These are phyloP conservation scores for Penicillium argentinense DNA, from an alignment of 495 filamentous ascomycete species.

Conservation along the genomic window DNA sequence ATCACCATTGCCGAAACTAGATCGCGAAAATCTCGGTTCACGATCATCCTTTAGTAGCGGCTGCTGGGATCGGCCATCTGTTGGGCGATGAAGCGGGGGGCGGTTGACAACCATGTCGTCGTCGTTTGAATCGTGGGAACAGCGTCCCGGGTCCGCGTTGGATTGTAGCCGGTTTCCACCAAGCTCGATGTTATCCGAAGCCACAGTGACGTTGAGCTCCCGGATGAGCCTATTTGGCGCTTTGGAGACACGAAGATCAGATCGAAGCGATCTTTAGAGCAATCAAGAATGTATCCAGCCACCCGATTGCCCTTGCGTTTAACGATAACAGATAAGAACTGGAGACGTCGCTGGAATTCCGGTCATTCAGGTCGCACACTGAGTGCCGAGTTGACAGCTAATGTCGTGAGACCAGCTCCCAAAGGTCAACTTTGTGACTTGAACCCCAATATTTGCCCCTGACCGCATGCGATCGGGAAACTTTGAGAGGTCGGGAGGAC, in stretches of 20 bases:
- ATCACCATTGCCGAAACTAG: conserved; percentile 36
- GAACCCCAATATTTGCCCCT: background rate
- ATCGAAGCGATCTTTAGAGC: background rate
- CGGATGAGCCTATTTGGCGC: background rate
- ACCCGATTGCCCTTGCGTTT: conserved; percentile 6
- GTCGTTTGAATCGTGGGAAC: conserved; percentile 36
- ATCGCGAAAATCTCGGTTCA: conserved; percentile 44
- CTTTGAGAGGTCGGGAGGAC: conserved; percentile 1
- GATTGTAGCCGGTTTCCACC: conserved; percentile 16
- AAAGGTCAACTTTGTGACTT: conserved; percentile 1
- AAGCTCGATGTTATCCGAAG: conserved; percentile 28
- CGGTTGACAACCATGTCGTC: conserved; percentile 47
- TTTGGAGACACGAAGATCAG: background rate
- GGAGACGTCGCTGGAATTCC: conserved; percentile 1
- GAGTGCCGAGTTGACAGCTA: background rate
- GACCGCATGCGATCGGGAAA: conserved; percentile 9
- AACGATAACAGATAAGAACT: conserved; percentile 23
- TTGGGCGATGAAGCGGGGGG: conserved; percentile 48
- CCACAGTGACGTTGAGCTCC: conserved; percentile 24
- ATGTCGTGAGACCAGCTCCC: background rate
- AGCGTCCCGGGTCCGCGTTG: conserved; percentile 20
- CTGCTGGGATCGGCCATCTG: conserved; percentile 52
- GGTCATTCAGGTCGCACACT: conserved; percentile 14
- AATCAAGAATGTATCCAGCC: conserved; percentile 5
- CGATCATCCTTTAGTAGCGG: conserved; percentile 59